A percentile compares a stretch with the other conserved stretches of the same genome.
phyloP scores from a whole-genome alignment of 2,329 filamentous ascomycete species.

The Teratosphaeriaceae sp. region DNA sequence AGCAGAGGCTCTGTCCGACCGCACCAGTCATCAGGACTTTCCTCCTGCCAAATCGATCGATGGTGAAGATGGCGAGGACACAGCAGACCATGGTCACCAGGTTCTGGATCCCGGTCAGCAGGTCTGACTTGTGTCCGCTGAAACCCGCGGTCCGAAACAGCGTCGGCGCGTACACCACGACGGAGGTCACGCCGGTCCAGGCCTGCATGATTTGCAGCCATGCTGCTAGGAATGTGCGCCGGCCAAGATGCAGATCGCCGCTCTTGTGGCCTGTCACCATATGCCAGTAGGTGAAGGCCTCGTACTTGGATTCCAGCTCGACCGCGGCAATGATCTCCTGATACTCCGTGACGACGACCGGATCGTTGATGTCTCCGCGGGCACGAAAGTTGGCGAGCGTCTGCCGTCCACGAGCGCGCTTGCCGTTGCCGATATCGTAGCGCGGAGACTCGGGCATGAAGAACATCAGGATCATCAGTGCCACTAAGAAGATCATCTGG shows the following conservation, averaged over 20 bases:
- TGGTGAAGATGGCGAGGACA: conserved; percentile 1
- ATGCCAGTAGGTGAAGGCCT: conserved; percentile 2
- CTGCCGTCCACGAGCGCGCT: not conserved
- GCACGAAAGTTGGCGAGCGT: conserved; percentile 3
- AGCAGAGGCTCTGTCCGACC: conserved; percentile 1
- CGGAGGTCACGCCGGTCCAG: conserved; percentile 3
- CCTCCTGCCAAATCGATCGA: conserved; percentile 1
- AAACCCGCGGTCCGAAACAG: conserved; percentile 2
- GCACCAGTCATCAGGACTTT: not conserved
- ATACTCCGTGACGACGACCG: not conserved
- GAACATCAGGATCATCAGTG: not conserved
- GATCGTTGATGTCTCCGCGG: not conserved
- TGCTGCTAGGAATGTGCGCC: not conserved
- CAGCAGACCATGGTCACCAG: conserved; percentile 4
- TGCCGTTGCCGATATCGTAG: conserved; percentile 4
- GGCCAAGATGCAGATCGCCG: conserved; percentile 4
- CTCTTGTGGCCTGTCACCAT: conserved; percentile 2
- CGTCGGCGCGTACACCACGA: conserved; percentile 2
- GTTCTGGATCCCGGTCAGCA: conserved; percentile 4
- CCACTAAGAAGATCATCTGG: conserved; percentile 4
- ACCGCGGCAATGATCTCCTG: conserved; percentile 4
- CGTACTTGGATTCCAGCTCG: conserved; percentile 4
- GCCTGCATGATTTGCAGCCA: conserved; percentile 5
- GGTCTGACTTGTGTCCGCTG: conserved; percentile 1
- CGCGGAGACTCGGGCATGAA: conserved; percentile 5